Evolutionary conservation across 805 yeast species (phyloP), one percentile per base, ranked within the genome.

Genomic region (Debaryomyces castellii): DNA sequence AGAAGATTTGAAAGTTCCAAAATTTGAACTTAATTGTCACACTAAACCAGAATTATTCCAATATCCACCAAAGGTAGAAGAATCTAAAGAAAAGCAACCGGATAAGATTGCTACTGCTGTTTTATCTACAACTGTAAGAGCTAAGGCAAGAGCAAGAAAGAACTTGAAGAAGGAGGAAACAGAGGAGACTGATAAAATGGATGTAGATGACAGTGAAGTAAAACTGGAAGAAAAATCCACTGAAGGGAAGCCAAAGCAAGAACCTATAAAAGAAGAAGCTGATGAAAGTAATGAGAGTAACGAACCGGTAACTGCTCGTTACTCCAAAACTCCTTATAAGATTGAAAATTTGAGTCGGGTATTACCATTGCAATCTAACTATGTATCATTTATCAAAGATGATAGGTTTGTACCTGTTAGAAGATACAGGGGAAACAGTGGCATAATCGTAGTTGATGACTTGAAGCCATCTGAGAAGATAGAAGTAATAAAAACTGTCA

Each of bases 31-130:
- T 48, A 81, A 83, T 52, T 89, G 96, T 63, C 89, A 87, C 58
- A 80, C 92, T 27, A 88, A 87, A 56, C 81, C 86, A 25, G 88
- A 85, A 48, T 70, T 80, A 46, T 94, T 91, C 71, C 89, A 81
- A 41, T 94, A 92, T 63, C 98, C 98, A 41, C 92, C 96, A 44
- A 88, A 86, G 71, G 74, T 78, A 12, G 96, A 88, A 61, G 91
- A 83, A 56, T 80, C 83, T 39, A 83, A 83, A 50, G 87, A 82
- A 53, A 87, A 88, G 61, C 89, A 84, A 44, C 89, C 91, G 3
- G 97, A 89, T 63, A 90, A 88, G 71, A 79, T 90, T 40, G 87
- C 90, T 1, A 88, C 96, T 35, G 99, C 97, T 2, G 96, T 94
- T 12, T 76, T 94, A 45, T 90, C 97, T 2, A 92, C 97, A 0